Evolutionary conservation across 1,284 basidiomycete species (phyloP), one percentile per base, ranked within the genome.

Genomic region (Peniophora sp.): DNA sequence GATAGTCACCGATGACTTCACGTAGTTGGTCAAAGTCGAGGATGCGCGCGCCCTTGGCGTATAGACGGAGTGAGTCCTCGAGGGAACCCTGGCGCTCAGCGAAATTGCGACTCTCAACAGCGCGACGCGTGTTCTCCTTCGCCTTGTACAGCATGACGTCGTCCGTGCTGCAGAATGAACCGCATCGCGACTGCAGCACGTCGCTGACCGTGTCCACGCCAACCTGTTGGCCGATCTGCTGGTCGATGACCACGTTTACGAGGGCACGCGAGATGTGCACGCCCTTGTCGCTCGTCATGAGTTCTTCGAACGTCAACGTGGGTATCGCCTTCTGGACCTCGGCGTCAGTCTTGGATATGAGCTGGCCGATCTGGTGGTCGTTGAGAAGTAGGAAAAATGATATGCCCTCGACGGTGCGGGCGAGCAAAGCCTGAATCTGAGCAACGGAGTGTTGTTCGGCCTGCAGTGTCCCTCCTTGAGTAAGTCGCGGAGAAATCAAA

Each of bases 131-230:
- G 58, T 88, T 92, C 69, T 99, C 97, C 63, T 92, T 89, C 1
- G 96, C 96, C 75, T 99, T 99, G 76, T 99, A 98, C 47, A 97
- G 72, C 73, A 97, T 89, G 43, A 99, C 97, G 69, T 99, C 97
- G 62, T 97, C 97, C 0, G 96, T 89, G 60, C 92, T 95, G 68
- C 95, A 98, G 77, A 99, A 99, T 17, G 92, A 92, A 1, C 94
- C 95, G 62, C 97, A 99, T 62, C 93, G 80, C 62, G 90, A 85
- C 65, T 99, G 96, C 32, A 99, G 71, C 50, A 93, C 85, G 60
- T 97, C 92, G 61, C 92, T 96, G 61, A 99, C 90, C 2, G 92
- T 92, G 67, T 99, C 97, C 56, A 97, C 94, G 61, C 91, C 93
- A 48, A 94, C 89, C 65, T 97, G 93, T 62, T 96, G 90, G 14